Evolutionary conservation across 2,329 filamentous ascomycete species (phyloP), one percentile per base, ranked within the genome.

Genomic region (Fusarium sp.): DNA sequence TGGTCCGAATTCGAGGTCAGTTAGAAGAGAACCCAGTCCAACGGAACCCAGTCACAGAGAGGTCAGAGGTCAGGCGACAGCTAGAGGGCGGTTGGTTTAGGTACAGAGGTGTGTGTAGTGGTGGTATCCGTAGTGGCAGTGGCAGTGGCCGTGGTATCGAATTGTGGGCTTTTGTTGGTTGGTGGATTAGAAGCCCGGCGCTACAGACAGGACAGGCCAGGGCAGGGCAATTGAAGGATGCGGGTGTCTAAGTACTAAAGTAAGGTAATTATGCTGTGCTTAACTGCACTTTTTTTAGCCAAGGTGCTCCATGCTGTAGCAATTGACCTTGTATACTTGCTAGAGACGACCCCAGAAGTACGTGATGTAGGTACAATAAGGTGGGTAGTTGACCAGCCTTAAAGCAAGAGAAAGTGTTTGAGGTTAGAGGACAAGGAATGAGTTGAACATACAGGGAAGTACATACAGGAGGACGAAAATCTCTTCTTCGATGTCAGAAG

Each of bases 11-110:
- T 57, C 41, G 22, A 67, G 53, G 49, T 67, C 64, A 56, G 65
- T 48, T 32, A 51, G 59, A 51, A 35, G 46, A 53, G 44, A 46
- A 47, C 44, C 37, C 30, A 39, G 55, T 41, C 37, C 37, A 45
- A 33, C 23, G 40, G 20, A 46, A 32, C 44, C 19, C 30, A 32
- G n/a, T 20, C 43, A 19, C 32, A 60, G 52, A 45, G 27, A 45
- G n/a, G 23, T 33, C 51, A 15, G 15, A 53, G 62, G 70, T 73
- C 71, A 71, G 71, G 66, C 71, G 71, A 73, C 68, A 57, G 22
- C 22, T 22, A 22, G 22, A 22, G 67, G 53, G 56, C 56, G 59
- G 62, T 68, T 64, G 69, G 25, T 30, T 22, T 23, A 23, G 15
- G 22, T 23, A 14, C 14, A 20, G 13, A 20, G 47, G 25, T 33